A percentile compares a stretch with the other conserved stretches of the same genome.
Conservation (phyloP, 2,329 filamentous ascomycete species). For the Aciculosporium take region DNA sequence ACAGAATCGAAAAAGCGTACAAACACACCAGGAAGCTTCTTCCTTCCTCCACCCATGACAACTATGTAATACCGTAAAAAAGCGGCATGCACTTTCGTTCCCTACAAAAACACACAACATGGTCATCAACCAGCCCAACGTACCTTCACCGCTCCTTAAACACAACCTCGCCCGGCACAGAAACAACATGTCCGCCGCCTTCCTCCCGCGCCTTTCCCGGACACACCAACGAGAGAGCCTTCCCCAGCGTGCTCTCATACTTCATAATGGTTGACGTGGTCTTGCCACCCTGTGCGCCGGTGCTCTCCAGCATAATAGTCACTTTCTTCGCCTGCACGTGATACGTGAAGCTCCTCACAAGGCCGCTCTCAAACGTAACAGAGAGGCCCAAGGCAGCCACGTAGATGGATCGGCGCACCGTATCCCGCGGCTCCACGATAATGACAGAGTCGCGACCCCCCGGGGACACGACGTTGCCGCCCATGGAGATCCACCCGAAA, state of each 20-base stretch:
- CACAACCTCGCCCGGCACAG: background rate
- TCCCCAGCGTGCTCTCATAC: constrained; percentile 1
- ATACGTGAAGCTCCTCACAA: constrained; percentile 25
- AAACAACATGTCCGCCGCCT: background rate
- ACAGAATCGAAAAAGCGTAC: no score
- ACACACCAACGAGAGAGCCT: background rate
- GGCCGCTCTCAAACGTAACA: constrained; percentile 28
- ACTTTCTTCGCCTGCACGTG: background rate
- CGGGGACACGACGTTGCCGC: constrained; percentile 24
- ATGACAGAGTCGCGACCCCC: constrained; percentile 13
- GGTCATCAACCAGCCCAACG: no score
- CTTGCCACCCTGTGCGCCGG: background rate
- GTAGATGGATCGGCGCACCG: constrained; percentile 32
- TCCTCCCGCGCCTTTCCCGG: background rate
- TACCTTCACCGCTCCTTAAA: background rate
- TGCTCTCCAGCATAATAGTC: background rate
- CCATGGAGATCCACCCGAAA: constrained; percentile 35
- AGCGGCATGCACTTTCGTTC: no score
- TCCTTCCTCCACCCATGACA: no score
- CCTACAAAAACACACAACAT: no score
- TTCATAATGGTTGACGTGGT: background rate
- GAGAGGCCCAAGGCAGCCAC: constrained; percentile 30
- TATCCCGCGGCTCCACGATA: constrained; percentile 28
- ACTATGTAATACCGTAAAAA: no score
- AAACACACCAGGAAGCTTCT: no score